Conservation (phyloP, 2,329 filamentous ascomycete species). For the Davidsoniella virescens region DNA sequence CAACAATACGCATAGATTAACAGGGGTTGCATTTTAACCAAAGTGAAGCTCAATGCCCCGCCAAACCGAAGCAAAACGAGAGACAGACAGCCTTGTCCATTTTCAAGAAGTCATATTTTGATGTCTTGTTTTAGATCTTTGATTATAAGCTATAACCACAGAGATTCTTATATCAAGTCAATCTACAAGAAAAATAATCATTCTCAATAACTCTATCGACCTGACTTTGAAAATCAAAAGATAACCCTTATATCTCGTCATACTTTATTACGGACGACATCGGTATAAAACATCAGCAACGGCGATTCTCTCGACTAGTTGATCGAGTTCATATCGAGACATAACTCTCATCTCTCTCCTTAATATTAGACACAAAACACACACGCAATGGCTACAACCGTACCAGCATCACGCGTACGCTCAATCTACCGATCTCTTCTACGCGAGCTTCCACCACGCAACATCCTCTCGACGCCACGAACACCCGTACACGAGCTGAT, state of each 20-base stretch:
- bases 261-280: no score
- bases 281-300: no score
- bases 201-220: neutral
- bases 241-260: no score
- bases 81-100: neutral
- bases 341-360: no score
- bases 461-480: constrained; percentile 36
- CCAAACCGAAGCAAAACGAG: neutral
- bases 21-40: constrained; percentile 4
- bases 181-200: neutral
- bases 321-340: no score
- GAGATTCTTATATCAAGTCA: neutral
- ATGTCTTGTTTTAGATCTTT: no score
- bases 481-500: constrained; percentile 56
- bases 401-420: constrained; percentile 24
- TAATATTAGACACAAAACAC: no score
- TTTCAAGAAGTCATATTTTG: no score
- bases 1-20: neutral
- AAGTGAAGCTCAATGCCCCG: neutral
- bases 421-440: constrained; percentile 78
- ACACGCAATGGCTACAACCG: no score
- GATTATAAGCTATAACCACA: no score
- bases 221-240: no score
- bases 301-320: no score
- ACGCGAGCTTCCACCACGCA: constrained; percentile 68